Base-by-base conservation (phyloP, 768 basidiomycete genomes). In the Lentinula guzmanii region DNA sequence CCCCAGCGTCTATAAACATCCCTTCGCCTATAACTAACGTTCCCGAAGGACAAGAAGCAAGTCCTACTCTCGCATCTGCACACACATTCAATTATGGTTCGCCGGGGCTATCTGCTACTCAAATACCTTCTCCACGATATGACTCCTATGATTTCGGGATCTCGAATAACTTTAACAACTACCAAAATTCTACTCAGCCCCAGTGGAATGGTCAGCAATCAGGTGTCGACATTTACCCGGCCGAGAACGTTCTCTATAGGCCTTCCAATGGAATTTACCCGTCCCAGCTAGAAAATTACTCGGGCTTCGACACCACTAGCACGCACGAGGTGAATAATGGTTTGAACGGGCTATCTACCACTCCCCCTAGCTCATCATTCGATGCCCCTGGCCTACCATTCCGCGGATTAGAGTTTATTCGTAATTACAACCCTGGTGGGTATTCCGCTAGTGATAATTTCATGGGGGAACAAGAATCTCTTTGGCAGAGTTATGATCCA, bases 381-480 rank as follows among this genome's bases (percentile, higher is more conserved):
- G 77, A 86, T 64, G 84, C 84, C 8, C 79, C 86, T 24, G 90
- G 90, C 42, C 77, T 93, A n/a, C 92, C 91, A 1, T 94, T 93
- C 77, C 81, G 85, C 34, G 92, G 91, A 9, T 78, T 93, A 35
- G 92, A 94, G 66, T 94, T 84, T 67, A 87, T 94, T 68, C 84
- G 89, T 66, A 92, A 91, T 67, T 92, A 88, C 69, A 79, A 78
- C 65, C 79, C 85, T 54, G 80, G 81, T 71, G 77, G 77, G 63
- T 78, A 79, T 43, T 80, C 84, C 55, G 80, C 81, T 71, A 77
- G 77, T 63, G 78, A 79, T 39, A 83, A 80, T 70, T 71, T 72
- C 24, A 66, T 73, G 18, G 75, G 72, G 57, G 82, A 83, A 61
- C 81, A 80, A 64, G 81, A 83, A 67, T 73, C 76, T 13, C 69